Percentiles rank a stretch among this genome's conserved stretches.
These are phyloP conservation scores for Lentinula lateritia DNA, from an alignment of 768 basidiomycete genomes.

Conservation along the genomic window DNA sequence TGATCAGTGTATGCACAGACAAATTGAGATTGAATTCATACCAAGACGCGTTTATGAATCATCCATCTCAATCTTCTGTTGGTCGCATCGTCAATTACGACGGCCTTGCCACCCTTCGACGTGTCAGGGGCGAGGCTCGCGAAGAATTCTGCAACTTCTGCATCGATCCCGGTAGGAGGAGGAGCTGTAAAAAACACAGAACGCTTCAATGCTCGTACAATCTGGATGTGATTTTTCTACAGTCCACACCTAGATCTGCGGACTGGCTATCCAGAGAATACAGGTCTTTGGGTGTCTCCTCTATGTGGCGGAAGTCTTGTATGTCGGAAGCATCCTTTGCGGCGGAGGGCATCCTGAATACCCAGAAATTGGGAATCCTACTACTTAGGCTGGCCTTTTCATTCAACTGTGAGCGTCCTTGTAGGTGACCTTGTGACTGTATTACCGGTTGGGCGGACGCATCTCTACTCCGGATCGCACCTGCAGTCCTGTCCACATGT, in stretches of 20 bases:
- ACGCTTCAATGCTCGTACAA: neutral
- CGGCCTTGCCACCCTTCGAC: conserved; percentile 10
- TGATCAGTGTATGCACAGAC: neutral
- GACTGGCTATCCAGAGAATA: conserved; percentile 29
- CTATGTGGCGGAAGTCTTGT: conserved; percentile 4
- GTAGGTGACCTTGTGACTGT: neutral
- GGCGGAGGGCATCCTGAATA: neutral
- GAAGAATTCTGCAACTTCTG: conserved; percentile 42
- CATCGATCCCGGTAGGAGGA: conserved; percentile 30
- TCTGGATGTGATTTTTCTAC: neutral
- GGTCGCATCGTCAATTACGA: conserved; percentile 36
- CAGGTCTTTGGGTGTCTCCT: conserved; percentile 25
- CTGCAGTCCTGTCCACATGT: too few relatives aligned
- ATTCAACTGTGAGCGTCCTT: neutral
- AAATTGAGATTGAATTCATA: conserved; percentile 14
- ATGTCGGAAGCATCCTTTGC: neutral
- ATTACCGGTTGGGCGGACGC: neutral
- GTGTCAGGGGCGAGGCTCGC: conserved; percentile 18
- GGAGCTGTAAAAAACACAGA: neutral
- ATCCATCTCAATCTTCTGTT: conserved; percentile 38
- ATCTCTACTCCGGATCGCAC: neutral
- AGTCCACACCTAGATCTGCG: conserved; percentile 7
- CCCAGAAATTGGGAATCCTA: neutral
- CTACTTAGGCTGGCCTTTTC: neutral
- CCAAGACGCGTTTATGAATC: conserved; percentile 41